Conservation (phyloP, 306 rosid species). For the Parietaria judaica region DNA sequence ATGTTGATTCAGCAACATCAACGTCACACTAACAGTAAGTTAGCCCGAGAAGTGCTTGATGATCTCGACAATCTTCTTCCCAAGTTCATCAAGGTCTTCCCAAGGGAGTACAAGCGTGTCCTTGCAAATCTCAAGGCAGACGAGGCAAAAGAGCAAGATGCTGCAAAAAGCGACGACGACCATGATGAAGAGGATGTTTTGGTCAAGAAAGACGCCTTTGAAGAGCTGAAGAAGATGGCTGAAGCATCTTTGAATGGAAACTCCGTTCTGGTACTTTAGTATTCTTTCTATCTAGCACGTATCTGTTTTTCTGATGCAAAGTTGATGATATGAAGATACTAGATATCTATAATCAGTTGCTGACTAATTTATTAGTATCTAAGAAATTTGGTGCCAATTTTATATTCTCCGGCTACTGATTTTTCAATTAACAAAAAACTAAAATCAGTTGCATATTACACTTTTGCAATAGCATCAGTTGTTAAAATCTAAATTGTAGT, state of each 20-base stretch:
- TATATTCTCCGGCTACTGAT: too few species aligned
- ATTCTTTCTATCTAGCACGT: neutral
- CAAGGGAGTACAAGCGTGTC: conserved; percentile 78
- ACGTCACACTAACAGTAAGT: conserved; percentile 78
- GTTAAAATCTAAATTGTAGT: too few species aligned
- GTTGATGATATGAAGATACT: too few species aligned
- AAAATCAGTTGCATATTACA: too few species aligned
- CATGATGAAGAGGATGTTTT: conserved; percentile 41
- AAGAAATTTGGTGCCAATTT: too few species aligned
- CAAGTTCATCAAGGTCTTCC: conserved; percentile 79
- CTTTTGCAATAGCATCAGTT: too few species aligned
- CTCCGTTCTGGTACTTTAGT: conserved; percentile 35
- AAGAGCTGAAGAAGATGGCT: conserved; percentile 85
- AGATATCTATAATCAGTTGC: too few species aligned
- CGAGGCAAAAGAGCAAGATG: conserved; percentile 37
- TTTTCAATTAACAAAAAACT: too few species aligned
- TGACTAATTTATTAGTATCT: too few species aligned
- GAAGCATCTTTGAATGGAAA: conserved; percentile 57
- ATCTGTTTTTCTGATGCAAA: too few species aligned
- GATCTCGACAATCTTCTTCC: conserved; percentile 70
- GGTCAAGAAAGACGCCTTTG: conserved; percentile 74
- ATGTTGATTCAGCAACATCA: conserved; percentile 97
- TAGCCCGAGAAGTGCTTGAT: conserved; percentile 73
- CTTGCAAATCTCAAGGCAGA: conserved; percentile 59
- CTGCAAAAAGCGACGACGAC: conserved; percentile 33